A percentile compares a stretch with the other conserved stretches of the same genome.
Evolutionary conservation across 2,329 filamentous ascomycete genomes (phyloP).

Genomic region (Paraphoma chrysanthemicola): DNA sequence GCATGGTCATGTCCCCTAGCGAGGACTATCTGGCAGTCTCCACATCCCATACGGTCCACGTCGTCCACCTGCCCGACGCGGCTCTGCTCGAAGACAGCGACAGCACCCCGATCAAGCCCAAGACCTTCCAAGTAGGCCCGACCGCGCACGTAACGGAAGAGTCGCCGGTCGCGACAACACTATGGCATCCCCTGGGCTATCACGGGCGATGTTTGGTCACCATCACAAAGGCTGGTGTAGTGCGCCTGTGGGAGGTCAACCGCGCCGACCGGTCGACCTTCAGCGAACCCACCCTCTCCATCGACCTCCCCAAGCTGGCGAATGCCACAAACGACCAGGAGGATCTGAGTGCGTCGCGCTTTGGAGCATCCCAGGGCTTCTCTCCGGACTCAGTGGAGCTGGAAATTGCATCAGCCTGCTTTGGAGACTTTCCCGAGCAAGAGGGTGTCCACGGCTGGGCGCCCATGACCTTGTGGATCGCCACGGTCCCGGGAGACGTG

Average conservation of each 20-base stretch:
- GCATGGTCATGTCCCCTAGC: constrained; percentile 83
- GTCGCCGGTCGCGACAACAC: constrained; percentile 76
- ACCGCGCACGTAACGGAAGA: constrained; percentile 90
- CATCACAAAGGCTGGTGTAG: constrained; percentile 84
- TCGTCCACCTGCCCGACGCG: constrained; percentile 83
- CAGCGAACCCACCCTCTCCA: constrained; percentile 78
- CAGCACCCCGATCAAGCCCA: constrained; percentile 73
- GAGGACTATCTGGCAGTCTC: constrained; percentile 83
- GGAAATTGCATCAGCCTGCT: constrained; percentile 89
- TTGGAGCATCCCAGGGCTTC: constrained; percentile 79
- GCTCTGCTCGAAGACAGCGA: constrained; percentile 77
- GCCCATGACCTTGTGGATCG: constrained; percentile 94
- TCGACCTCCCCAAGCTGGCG: constrained; percentile 88
- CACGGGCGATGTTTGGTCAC: constrained; percentile 84
- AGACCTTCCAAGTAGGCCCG: constrained; percentile 89
- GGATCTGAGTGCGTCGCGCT: constrained; percentile 79
- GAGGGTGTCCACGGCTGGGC: constrained; percentile 77
- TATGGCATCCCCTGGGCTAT: constrained; percentile 94
- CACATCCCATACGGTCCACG: constrained; percentile 86
- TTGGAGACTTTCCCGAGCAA: constrained; percentile 71
- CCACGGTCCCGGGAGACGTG: constrained; percentile 92
- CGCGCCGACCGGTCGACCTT: constrained; percentile 86
- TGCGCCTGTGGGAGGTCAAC: constrained; percentile 90
- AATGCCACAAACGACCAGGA: constrained; percentile 84
- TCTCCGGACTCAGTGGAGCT: constrained; percentile 91